Evolutionary conservation across 768 basidiomycete genomes (phyloP).

Genomic region (Boletus huronensis): DNA sequence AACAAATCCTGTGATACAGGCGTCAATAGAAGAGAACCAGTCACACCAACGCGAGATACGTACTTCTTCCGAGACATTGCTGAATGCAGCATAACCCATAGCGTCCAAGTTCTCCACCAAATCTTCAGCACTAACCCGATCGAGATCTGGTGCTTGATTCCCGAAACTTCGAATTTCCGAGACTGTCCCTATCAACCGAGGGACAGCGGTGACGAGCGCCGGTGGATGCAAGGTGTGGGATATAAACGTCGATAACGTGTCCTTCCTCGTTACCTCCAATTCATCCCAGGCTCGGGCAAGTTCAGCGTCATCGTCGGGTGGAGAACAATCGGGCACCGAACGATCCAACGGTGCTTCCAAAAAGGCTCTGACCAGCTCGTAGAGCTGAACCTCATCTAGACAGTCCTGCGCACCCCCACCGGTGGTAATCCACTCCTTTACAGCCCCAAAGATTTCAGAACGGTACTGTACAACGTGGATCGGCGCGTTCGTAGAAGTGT

Average conservation of each 20-base stretch:
- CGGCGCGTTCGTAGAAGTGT: slow-evolving; percentile 40
- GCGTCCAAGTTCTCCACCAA: slow-evolving; percentile 77
- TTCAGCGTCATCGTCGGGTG: slow-evolving; percentile 37
- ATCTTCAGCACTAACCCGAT: slow-evolving; percentile 59
- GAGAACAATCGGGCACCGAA: slow-evolving; percentile 37
- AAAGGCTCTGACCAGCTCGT: slow-evolving; percentile 55
- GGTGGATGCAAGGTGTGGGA: slow-evolving; percentile 62
- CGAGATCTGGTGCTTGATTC: slow-evolving; percentile 56
- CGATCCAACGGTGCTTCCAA: slow-evolving; percentile 55
- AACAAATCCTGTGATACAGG: slow-evolving; percentile 60
- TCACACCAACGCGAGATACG: slow-evolving; percentile 8
- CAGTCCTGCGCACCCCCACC: slow-evolving; percentile 80
- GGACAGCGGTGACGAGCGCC: slow-evolving; percentile 25
- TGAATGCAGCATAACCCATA: slow-evolving; percentile 71
- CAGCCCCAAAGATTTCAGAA: slow-evolving; percentile 59
- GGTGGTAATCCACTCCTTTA: slow-evolving; percentile 67
- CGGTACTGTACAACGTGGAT: slow-evolving; percentile 49
- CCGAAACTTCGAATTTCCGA: slow-evolving; percentile 27
- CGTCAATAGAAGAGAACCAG: slow-evolving; percentile 3
- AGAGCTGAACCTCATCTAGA: slow-evolving; percentile 67
- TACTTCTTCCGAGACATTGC: slow-evolving; percentile 77
- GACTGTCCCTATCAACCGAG: slow-evolving; percentile 14
- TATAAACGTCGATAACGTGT: slow-evolving; percentile 45
- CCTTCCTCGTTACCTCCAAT: slow-evolving; percentile 41
- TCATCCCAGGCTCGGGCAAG: slow-evolving; percentile 47